These are phyloP conservation scores for Sclerotinia subarctica DNA, from an alignment of 2,329 filamentous ascomycete genomes.

Conservation along the genomic window DNA sequence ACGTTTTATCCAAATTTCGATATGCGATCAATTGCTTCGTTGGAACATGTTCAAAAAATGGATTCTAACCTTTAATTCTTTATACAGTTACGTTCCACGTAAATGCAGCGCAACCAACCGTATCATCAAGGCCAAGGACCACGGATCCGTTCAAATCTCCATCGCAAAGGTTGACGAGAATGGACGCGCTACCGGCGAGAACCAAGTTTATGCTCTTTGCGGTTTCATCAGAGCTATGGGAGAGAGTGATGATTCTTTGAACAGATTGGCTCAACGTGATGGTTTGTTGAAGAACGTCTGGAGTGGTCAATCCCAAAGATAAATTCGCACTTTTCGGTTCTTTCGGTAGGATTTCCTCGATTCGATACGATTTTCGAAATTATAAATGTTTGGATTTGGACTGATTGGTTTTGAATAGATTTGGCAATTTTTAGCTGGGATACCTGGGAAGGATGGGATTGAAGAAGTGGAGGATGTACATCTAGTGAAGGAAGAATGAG, in stretches of 20 bases:
- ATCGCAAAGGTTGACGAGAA: constrained; percentile 99
- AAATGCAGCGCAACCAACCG: constrained; percentile 99
- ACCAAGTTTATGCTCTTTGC: constrained; percentile 95
- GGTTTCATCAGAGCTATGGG: constrained; percentile 97
- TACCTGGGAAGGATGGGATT: constrained; percentile 15
- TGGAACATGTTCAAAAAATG: constrained; percentile 5
- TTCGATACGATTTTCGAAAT: neutral
- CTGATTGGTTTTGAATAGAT: constrained; percentile 19
- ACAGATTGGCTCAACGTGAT: constrained; percentile 93
- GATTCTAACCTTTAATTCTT: constrained; percentile 21
- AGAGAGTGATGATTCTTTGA: constrained; percentile 94
- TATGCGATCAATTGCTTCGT: neutral
- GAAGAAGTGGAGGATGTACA: constrained; percentile 6
- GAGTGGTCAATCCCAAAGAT: constrained; percentile 54
- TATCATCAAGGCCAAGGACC: constrained; percentile 99
- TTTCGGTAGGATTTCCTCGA: constrained; percentile 31
- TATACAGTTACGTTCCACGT: constrained; percentile 84
- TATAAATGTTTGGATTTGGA: constrained; percentile 1
- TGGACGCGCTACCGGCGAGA: constrained; percentile 90
- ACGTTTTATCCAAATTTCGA: constrained; percentile 44
- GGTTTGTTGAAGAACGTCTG: constrained; percentile 97
- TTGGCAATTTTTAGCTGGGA: constrained; percentile 18
- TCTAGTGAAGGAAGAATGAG: constrained; percentile 31
- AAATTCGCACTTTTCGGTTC: constrained; percentile 35
- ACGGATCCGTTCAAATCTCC: constrained; percentile 96